These are phyloP conservation scores for Apiospora phragmitis DNA, from an alignment of 2,329 filamentous ascomycete genomes.

Conservation along the genomic window DNA sequence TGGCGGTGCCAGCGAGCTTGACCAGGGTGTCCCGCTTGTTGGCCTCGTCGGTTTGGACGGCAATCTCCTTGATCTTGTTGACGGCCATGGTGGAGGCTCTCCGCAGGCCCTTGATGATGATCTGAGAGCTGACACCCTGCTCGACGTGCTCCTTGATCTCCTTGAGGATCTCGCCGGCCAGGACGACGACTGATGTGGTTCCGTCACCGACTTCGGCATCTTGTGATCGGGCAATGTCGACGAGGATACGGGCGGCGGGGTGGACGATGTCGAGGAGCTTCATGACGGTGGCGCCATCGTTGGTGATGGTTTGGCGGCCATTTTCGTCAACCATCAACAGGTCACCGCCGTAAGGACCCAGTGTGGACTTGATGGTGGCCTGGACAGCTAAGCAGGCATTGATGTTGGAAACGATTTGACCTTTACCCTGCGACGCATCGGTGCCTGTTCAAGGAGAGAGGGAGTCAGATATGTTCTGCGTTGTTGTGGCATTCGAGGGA, in stretches of 20 bases:
- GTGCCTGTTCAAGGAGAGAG: conserved; percentile 63
- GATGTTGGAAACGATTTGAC: conserved; percentile 96
- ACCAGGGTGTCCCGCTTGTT: conserved; percentile 84
- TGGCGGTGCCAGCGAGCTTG: conserved; percentile 91
- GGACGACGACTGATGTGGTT: conserved; percentile 93
- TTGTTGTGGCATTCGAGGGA: conserved; percentile 18
- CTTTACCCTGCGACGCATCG: conserved; percentile 95
- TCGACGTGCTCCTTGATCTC: conserved; percentile 96
- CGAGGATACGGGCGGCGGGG: conserved; percentile 93
- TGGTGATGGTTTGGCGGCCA: conserved; percentile 95
- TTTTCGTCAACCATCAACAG: conserved; percentile 94
- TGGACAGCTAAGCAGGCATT: conserved; percentile 97
- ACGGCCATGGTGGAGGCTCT: conserved; percentile 87
- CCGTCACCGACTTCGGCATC: conserved; percentile 98
- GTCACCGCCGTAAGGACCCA: conserved; percentile 96
- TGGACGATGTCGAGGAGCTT: conserved; percentile 99
- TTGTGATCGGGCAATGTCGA: conserved; percentile 97
- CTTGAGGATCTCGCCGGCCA: conserved; percentile 97
- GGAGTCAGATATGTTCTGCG: not conserved
- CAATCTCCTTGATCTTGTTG: conserved; percentile 99
- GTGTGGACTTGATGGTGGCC: conserved; percentile 90
- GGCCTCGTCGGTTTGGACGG: conserved; percentile 77
- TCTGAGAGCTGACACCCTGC: conserved; percentile 94
- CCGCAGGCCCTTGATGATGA: conserved; percentile 94
- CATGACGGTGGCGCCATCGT: conserved; percentile 99